Percentiles rank a stretch among this genome's conserved stretches.
These are phyloP conservation scores for Candida koratica DNA, from an alignment of 805 yeast genomes.

Conservation along the genomic window DNA sequence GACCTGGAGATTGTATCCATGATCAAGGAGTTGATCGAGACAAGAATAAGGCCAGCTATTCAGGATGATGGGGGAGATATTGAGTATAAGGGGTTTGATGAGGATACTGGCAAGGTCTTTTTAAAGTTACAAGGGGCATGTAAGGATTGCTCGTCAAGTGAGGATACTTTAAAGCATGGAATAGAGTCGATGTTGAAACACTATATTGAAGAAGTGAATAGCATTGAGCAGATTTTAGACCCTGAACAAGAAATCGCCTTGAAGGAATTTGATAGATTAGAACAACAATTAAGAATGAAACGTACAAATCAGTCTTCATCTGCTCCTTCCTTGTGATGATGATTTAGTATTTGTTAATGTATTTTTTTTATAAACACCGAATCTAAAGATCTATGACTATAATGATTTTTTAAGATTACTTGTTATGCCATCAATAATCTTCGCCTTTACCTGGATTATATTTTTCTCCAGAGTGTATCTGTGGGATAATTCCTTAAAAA, in stretches of 20 bases:
- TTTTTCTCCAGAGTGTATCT: conserved; percentile 21
- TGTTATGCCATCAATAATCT: conserved; percentile 16
- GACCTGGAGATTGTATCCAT: conserved; percentile 71
- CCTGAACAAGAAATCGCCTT: conserved; percentile 71
- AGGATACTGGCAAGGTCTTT: conserved; percentile 81
- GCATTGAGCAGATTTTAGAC: conserved; percentile 83
- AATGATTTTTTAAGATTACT: conserved; percentile 9
- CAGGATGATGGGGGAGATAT: conserved; percentile 99
- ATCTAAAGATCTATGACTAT: too few species aligned
- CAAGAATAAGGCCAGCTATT: conserved; percentile 95
- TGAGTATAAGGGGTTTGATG: conserved; percentile 81
- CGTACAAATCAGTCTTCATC: conserved; percentile 13
- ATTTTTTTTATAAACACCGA: too few species aligned
- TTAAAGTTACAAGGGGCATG: conserved; percentile 94
- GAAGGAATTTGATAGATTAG: conserved; percentile 81
- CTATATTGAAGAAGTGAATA: conserved; percentile 91
- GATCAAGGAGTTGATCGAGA: conserved; percentile 88
- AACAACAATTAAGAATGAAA: conserved; percentile 37
- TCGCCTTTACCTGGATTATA: conserved; percentile 14
- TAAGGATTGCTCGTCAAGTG: conserved; percentile 85
- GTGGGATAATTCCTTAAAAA: conserved; percentile 29
- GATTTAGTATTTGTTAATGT: conserved; percentile 8
- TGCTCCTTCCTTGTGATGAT: conserved; percentile 23
- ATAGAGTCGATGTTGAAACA: conserved; percentile 97
- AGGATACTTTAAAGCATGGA: conserved; percentile 90